Conservation (phyloP, 1,139 yeast species). For the Candida sanyaensis region DNA sequence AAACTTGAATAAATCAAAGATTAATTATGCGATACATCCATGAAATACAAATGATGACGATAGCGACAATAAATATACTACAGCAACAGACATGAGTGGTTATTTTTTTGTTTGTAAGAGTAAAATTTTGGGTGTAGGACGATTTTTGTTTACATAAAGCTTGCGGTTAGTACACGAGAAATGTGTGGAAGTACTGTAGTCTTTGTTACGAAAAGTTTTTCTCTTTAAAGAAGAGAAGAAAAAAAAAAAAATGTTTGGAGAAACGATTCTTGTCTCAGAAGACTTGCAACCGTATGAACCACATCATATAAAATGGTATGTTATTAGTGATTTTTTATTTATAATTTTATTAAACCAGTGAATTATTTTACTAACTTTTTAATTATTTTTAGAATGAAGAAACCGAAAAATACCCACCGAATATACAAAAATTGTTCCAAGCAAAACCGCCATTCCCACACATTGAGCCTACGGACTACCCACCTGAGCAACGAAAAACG, state of each 20-base stretch:
- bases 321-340: not conserved
- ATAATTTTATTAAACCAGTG: not conserved
- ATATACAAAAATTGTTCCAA: constrained; percentile 64
- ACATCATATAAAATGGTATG: constrained; percentile 2
- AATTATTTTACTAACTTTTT: constrained; percentile 13
- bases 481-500: constrained; percentile 54
- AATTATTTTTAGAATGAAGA: constrained; percentile 18
- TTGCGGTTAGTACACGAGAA: not conserved
- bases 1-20: too few relatives aligned
- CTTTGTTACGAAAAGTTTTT: not conserved
- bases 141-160: too few relatives aligned
- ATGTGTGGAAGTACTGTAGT: not conserved
- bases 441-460: constrained; percentile 70
- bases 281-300: not conserved
- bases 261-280: not conserved
- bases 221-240: not conserved
- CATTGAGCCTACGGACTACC: constrained; percentile 55
- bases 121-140: too few relatives aligned
- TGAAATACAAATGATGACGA: too few relatives aligned
- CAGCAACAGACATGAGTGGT: too few relatives aligned
- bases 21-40: too few relatives aligned
- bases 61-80: too few relatives aligned
- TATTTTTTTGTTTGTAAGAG: too few relatives aligned
- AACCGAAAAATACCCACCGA: constrained; percentile 59
- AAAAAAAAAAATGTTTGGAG: not conserved